phyloP scores from a whole-genome alignment of 495 filamentous ascomycete genomes.

The Aspergillus campestris region DNA sequence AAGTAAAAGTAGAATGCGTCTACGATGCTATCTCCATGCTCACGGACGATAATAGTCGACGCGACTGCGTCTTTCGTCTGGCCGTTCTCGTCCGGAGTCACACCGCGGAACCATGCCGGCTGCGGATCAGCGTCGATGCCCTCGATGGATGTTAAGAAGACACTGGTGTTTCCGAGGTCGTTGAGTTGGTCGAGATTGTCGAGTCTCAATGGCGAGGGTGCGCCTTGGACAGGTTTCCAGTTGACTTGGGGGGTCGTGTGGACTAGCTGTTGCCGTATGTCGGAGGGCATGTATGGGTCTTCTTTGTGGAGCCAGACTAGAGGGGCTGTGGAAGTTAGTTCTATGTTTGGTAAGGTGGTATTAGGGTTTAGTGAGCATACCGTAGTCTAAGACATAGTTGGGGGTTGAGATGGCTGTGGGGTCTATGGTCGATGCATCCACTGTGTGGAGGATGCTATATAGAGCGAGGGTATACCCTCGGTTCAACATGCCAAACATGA shows the following conservation, averaged over 20 bases:
- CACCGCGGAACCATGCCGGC: conserved; percentile 46
- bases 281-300: conserved; percentile 52
- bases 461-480: too few species aligned
- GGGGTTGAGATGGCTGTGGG: conserved; percentile 4
- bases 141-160: conserved; percentile 52
- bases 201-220: conserved; percentile 37
- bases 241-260: conserved; percentile 49
- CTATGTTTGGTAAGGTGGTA: not conserved
- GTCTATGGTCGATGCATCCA: not conserved
- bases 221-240: conserved; percentile 34
- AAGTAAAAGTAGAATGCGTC: conserved; percentile 68
- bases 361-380: conserved; percentile 8
- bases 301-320: conserved; percentile 48
- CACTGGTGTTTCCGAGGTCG: conserved; percentile 29
- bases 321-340: conserved; percentile 23
- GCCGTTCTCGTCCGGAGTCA: conserved; percentile 39
- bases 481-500: too few species aligned
- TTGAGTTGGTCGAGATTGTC: conserved; percentile 28
- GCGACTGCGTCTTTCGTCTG: conserved; percentile 38
- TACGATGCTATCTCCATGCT: conserved; percentile 44
- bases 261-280: conserved; percentile 46
- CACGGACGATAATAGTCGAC: conserved; percentile 46
- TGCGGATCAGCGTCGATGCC: conserved; percentile 42
- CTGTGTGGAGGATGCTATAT: too few species aligned
- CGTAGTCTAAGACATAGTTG: conserved; percentile 18